Conservation (phyloP, 768 basidiomycete species). For the Boletus rubropictus region DNA sequence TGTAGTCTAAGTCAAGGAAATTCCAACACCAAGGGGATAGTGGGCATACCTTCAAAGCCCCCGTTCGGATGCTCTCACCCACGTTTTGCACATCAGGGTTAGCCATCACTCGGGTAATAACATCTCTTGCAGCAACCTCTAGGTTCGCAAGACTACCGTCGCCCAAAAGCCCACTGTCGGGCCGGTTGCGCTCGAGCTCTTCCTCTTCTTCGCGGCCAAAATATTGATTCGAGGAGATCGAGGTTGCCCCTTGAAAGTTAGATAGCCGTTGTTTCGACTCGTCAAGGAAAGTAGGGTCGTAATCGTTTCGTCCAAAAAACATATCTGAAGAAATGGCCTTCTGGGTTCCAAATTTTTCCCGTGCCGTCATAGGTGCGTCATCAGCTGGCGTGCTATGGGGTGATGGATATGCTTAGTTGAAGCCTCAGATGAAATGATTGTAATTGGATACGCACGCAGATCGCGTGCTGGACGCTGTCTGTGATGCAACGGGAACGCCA, state of each 20-base stretch:
- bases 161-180: conserved; percentile 51
- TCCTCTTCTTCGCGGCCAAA: conserved; percentile 90
- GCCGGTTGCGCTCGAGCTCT: conserved; percentile 33
- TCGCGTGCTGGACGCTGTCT: conserved; percentile 45
- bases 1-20: background rate
- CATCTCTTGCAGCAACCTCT: conserved; percentile 68
- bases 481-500: conserved; percentile 60
- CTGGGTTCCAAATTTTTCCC: conserved; percentile 86
- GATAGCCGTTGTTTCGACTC: conserved; percentile 82
- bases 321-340: conserved; percentile 98
- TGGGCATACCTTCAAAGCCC: conserved; percentile 71
- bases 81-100: conserved; percentile 87
- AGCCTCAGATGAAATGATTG: background rate
- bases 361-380: conserved; percentile 70
- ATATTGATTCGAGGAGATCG: conserved; percentile 94
- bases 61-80: conserved; percentile 69
- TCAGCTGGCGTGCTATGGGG: conserved; percentile 33
- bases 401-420: background rate
- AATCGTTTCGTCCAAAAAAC: conserved; percentile 88
- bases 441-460: conserved; percentile 29
- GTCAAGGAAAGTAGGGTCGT: conserved; percentile 62
- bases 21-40: background rate
- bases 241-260: conserved; percentile 84
- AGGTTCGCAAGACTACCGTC: conserved; percentile 49
- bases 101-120: conserved; percentile 63